Base-by-base conservation (phyloP, 441 rosid genomes). In the Rhodomyrtus psidioides region DNA sequence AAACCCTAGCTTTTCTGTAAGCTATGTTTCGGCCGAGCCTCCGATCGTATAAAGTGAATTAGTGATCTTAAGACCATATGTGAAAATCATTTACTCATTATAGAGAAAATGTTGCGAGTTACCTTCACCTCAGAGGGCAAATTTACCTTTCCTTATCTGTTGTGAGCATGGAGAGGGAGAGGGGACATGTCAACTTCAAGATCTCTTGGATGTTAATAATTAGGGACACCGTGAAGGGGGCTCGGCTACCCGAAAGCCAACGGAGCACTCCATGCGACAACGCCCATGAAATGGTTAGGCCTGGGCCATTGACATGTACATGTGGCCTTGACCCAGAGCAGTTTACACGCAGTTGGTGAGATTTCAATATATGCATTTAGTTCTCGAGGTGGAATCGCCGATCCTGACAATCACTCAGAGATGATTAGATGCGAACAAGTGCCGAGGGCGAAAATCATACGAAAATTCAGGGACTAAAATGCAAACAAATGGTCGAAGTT, bases 251-350 rank as follows among this genome's bases (percentile, higher is more conserved):
- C 1, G 4, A 34, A 34, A 65, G 46, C 46, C 12, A 14, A 65
- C 34, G 46, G 14, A 65, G 19, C 76, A 65, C 4, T 2, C 12
- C n/a, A 34, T 10, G 76, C 12, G 12, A 46, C 8, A 19, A 34
- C 2, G 26, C 39, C 26, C 46, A 9, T 9, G 49, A 21, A 65
- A 19, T 34, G 76, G 2, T 65, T 65, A 65, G n/a, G 4, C 19
- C 8, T 1, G 0, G 0, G 39, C 7, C 46, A 65, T 9, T 34
- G 27, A 56, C 13, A 6, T 10, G 3, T 24, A 65, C 0, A 5
- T 34, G 4, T 34, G 7, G 1, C 0, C 2, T 9, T 62, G 13
- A 30, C 13, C 9, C 7, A 34, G 12, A 65, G 4, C 7, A 19
- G 4, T 65, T 30, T 17, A 4, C 14, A 65, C 12, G 7, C 1